phyloP scores from a whole-genome alignment of 2,329 filamentous ascomycete genomes.

The Coniochaeta sp. region DNA sequence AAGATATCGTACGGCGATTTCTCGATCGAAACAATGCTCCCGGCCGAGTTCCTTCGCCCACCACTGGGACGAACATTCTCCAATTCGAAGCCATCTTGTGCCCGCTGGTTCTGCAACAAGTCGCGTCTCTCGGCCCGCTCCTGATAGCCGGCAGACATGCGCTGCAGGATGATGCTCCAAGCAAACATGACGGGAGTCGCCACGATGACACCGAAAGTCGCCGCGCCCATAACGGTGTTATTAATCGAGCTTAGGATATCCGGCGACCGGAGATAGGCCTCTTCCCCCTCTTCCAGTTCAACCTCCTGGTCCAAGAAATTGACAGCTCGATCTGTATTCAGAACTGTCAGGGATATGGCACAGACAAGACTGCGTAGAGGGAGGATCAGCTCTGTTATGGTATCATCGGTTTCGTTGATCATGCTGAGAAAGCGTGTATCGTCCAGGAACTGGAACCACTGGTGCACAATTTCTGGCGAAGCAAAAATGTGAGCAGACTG shows the following conservation, averaged over 20 bases:
- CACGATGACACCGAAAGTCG: conserved; percentile 47
- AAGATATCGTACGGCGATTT: conserved; percentile 53
- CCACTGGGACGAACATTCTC: conserved; percentile 26
- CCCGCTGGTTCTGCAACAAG: conserved; percentile 49
- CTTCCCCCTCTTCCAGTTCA: conserved; percentile 32
- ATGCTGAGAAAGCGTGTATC: conserved; percentile 63
- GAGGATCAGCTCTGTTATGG: conserved; percentile 43
- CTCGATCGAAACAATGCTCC: conserved; percentile 56
- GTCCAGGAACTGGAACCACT: conserved; percentile 71
- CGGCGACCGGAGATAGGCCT: conserved; percentile 62
- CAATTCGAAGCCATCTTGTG: conserved; percentile 49
- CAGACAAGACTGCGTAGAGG: conserved; percentile 65
- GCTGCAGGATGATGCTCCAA: conserved; percentile 72
- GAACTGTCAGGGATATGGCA: conserved; percentile 62
- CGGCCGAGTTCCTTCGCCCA: conserved; percentile 50
- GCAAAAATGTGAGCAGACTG: conserved; percentile 47
- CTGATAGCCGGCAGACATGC: conserved; percentile 58
- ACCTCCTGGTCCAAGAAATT: conserved; percentile 48
- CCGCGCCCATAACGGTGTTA: conserved; percentile 57
- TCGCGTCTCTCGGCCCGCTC: conserved; percentile 55
- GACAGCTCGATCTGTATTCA: conserved; percentile 58
- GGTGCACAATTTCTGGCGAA: conserved; percentile 49
- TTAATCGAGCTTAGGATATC: conserved; percentile 68
- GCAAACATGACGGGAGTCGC: conserved; percentile 71
- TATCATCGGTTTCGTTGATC: conserved; percentile 36